A percentile compares a stretch with the other conserved stretches of the same genome.
phyloP scores from a whole-genome alignment of 208 protist species.

The Acanthamoeba culbertsoni region DNA sequence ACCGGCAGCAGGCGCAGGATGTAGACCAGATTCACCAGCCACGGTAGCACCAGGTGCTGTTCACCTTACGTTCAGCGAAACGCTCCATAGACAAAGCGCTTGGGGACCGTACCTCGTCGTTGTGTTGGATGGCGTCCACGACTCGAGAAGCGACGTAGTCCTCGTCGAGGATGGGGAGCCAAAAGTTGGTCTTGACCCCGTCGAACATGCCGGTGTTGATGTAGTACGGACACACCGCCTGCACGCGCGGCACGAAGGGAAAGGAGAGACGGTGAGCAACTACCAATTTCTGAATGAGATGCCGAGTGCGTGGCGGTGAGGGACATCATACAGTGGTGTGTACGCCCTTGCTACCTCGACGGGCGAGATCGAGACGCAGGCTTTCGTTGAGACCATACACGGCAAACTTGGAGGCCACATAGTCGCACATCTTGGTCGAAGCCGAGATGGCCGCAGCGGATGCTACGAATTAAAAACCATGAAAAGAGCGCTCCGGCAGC shows the following conservation, averaged over 20 bases:
- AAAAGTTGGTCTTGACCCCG: neutral
- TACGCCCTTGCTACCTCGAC: neutral
- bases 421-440: constrained; percentile 8
- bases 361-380: constrained; percentile 22
- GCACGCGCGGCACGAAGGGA: neutral
- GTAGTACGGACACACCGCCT: constrained; percentile 45
- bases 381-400: constrained; percentile 44
- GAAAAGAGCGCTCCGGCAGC: neutral
- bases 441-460: constrained; percentile 28
- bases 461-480: neutral
- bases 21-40: neutral
- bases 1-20: neutral
- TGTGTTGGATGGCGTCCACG: neutral
- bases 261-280: too few relatives aligned
- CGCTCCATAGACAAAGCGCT: neutral
- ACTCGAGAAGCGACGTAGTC: constrained; percentile 21
- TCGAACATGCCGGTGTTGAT: constrained; percentile 62
- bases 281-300: too few relatives aligned
- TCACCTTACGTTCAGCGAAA: neutral
- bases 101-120: neutral
- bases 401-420: constrained; percentile 39
- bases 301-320: neutral
- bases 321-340: neutral
- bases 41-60: constrained; percentile 6
- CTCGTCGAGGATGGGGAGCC: constrained; percentile 18